A percentile compares a stretch with the other conserved stretches of the same genome.
Evolutionary conservation across 495 filamentous ascomycete species (phyloP).

Genomic region (Lepidopterella palustris): DNA sequence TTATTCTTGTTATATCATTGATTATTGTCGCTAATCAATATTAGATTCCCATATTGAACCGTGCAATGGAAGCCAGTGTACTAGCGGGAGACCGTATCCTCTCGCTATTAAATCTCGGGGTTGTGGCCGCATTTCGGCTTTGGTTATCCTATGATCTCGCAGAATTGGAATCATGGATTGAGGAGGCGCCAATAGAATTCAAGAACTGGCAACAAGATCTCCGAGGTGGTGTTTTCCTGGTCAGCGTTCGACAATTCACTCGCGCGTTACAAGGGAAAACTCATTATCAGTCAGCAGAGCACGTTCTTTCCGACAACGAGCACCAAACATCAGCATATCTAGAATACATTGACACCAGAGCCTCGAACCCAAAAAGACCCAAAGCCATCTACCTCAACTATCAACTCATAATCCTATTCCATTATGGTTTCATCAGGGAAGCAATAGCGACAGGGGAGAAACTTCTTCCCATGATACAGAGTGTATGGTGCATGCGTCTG

Average conservation of each 20-base stretch:
- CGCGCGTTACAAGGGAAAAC: conserved; percentile 84
- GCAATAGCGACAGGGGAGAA: conserved; percentile 60
- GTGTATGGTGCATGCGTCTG: conserved; percentile 68
- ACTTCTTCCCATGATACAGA: conserved; percentile 51
- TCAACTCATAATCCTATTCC: conserved; percentile 63
- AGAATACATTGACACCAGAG: conserved; percentile 42
- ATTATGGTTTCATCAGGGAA: conserved; percentile 67
- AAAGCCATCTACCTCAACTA: conserved; percentile 66
- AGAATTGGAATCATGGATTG: conserved; percentile 68
- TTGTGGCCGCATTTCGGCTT: conserved; percentile 63
- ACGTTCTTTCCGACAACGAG: conserved; percentile 64
- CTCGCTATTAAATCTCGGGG: conserved; percentile 65
- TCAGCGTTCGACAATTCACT: conserved; percentile 64
- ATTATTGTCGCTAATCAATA: neutral
- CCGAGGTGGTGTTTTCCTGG: conserved; percentile 69
- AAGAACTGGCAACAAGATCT: conserved; percentile 67
- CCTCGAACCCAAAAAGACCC: conserved; percentile 46
- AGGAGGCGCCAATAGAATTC: conserved; percentile 68
- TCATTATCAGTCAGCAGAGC: conserved; percentile 44
- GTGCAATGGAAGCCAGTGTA: conserved; percentile 63
- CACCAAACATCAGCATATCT: conserved; percentile 63
- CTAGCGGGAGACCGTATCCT: conserved; percentile 68
- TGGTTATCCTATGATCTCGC: conserved; percentile 68
- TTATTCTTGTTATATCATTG: neutral
- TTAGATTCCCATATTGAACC: conserved; percentile 53